phyloP scores from a whole-genome alignment of 106 monocot species.

The Chionographis japonica region DNA sequence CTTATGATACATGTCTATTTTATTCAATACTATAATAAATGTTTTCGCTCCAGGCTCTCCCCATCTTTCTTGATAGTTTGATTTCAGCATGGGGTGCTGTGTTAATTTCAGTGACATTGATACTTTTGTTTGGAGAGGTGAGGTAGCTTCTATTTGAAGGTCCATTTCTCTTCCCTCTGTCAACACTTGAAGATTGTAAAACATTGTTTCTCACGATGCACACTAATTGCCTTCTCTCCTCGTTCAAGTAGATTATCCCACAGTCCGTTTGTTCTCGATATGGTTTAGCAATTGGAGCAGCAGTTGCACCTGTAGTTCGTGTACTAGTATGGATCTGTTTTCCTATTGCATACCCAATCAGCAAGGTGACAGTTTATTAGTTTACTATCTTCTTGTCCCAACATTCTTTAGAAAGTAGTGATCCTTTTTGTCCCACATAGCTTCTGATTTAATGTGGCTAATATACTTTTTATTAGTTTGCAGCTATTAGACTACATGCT shows the following conservation, averaged over 20 bases:
- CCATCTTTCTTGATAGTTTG: slow-evolving; percentile 89
- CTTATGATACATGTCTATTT: neutral
- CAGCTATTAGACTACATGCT: slow-evolving; percentile 84
- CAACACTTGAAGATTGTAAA: neutral
- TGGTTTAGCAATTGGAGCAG: slow-evolving; percentile 89
- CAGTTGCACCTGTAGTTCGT: slow-evolving; percentile 72
- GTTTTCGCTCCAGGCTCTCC: slow-evolving; percentile 58
- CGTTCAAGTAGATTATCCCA: slow-evolving; percentile 66
- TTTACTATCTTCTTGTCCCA: neutral
- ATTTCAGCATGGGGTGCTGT: slow-evolving; percentile 91
- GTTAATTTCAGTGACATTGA: slow-evolving; percentile 89
- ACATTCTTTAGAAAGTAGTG: neutral
- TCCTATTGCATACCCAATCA: slow-evolving; percentile 93
- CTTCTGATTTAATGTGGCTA: neutral
- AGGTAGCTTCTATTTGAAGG: slow-evolving; percentile 1
- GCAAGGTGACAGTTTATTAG: slow-evolving; percentile 58
- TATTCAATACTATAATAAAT: neutral
- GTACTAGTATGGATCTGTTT: slow-evolving; percentile 87
- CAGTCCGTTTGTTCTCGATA: slow-evolving; percentile 84
- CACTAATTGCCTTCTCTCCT: neutral
- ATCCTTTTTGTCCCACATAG: neutral
- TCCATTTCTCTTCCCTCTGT: neutral
- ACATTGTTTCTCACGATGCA: neutral
- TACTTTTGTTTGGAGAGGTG: slow-evolving; percentile 96
- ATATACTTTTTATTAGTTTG: slow-evolving; percentile 4